phyloP scores from a whole-genome alignment of 2,329 filamentous ascomycete species.

The Seiridium cupressi region DNA sequence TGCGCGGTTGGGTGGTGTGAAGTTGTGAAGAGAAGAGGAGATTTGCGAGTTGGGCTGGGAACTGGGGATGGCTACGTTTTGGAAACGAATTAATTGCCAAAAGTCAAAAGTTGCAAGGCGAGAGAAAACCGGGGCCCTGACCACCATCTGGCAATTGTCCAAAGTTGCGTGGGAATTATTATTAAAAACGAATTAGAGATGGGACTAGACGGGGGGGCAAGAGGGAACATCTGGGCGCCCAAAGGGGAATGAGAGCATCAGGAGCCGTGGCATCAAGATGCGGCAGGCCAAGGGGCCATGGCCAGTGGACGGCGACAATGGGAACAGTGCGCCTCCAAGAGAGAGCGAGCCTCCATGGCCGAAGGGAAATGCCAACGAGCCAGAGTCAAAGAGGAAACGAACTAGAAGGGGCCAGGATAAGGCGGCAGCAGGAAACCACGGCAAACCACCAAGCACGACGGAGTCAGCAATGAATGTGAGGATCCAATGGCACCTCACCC shows the following conservation, averaged over 20 bases:
- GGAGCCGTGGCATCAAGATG: not conserved
- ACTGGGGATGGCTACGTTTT: conserved; percentile 52
- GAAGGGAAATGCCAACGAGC: not conserved
- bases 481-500: not conserved
- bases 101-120: conserved; percentile 23
- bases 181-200: conserved; percentile 35
- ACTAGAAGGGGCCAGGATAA: not conserved
- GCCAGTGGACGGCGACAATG: not conserved
- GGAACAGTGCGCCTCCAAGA: not conserved
- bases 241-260: not conserved
- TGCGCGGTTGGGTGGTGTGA: conserved; percentile 21
- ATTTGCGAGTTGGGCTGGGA: conserved; percentile 33
- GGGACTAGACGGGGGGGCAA: conserved; percentile 27
- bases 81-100: conserved; percentile 41
- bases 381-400: conserved; percentile 3
- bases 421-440: not conserved
- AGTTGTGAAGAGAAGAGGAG: conserved; percentile 25
- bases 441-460: not conserved
- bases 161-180: conserved; percentile 36
- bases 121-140: conserved; percentile 45
- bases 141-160: conserved; percentile 26
- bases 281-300: not conserved
- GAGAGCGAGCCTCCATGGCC: not conserved
- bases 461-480: not conserved
- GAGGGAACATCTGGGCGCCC: conserved; percentile 1